phyloP scores from a whole-genome alignment of 1,284 basidiomycete species.

The Puccinia hordei region DNA sequence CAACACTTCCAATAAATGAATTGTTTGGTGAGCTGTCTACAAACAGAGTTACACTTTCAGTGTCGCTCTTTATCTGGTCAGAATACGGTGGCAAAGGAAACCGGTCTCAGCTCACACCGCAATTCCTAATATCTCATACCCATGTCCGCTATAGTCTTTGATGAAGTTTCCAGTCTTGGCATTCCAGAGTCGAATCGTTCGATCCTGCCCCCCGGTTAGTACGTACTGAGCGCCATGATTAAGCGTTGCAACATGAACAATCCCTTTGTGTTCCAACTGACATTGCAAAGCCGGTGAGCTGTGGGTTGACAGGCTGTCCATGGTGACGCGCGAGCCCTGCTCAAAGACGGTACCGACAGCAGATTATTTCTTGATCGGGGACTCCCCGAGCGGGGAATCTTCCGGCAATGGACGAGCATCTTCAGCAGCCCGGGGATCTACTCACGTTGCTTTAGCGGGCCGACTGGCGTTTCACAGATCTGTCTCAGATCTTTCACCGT shows the following conservation, averaged over 20 bases:
- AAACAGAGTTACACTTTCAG: slow-evolving; percentile 7
- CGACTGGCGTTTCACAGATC: no score
- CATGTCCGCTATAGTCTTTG: slow-evolving; percentile 84
- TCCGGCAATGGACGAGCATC: no score
- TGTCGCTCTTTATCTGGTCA: not conserved
- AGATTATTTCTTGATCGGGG: no score
- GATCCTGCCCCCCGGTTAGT: slow-evolving; percentile 86
- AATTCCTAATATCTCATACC: slow-evolving; percentile 88
- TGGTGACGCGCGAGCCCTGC: no score
- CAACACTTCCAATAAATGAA: slow-evolving; percentile 86
- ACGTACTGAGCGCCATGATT: slow-evolving; percentile 71
- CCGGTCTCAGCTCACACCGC: slow-evolving; percentile 68
- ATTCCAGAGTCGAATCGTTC: slow-evolving; percentile 88
- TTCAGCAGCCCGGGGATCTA: no score
- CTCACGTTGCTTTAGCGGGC: no score
- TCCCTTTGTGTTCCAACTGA: slow-evolving; percentile 31
- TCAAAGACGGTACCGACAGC: no score
- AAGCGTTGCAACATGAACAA: slow-evolving; percentile 37
- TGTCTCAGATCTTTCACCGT: no score
- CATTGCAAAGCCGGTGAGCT: slow-evolving; percentile 10
- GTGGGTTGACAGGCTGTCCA: not conserved
- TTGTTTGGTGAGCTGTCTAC: slow-evolving; percentile 79
- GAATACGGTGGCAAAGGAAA: not conserved
- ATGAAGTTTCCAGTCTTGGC: slow-evolving; percentile 79
- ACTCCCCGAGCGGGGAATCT: no score